Evolutionary conservation across 2,329 filamentous ascomycete species (phyloP).

Genomic region (Talaromyces sp.): DNA sequence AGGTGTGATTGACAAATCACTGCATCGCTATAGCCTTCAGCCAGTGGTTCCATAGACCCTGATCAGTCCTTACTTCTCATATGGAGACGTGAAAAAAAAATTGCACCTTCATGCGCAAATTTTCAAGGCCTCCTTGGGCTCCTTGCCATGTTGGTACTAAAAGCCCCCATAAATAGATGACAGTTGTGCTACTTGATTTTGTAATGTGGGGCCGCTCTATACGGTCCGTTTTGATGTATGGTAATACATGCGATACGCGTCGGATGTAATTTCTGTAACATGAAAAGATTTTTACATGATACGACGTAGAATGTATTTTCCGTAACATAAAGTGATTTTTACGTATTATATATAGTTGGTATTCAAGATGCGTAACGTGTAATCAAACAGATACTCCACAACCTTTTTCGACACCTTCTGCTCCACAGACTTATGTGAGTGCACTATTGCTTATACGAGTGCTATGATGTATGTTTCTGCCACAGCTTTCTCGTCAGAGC

Average conservation of each 20-base stretch:
- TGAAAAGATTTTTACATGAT: not conserved
- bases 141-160: too few species aligned
- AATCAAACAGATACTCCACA: not conserved
- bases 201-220: not conserved
- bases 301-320: not conserved
- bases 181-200: not conserved
- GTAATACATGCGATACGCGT: not conserved
- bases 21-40: too few species aligned
- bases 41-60: too few species aligned
- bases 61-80: too few species aligned
- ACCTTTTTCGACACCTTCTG: not conserved
- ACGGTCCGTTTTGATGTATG: not conserved
- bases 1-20: too few species aligned
- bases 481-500: not conserved
- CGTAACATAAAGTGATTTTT: not conserved
- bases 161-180: too few species aligned
- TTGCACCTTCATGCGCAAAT: too few species aligned
- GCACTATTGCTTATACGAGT: not conserved
- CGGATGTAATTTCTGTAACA: not conserved
- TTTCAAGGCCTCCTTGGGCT: too few species aligned
- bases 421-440: not conserved
- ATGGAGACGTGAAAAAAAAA: too few species aligned
- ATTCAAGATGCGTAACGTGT: not conserved
- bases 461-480: not conserved
- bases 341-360: not conserved